phyloP scores from a whole-genome alignment of 148 eudicot genomes.

The Fagopyrum tataricum region DNA sequence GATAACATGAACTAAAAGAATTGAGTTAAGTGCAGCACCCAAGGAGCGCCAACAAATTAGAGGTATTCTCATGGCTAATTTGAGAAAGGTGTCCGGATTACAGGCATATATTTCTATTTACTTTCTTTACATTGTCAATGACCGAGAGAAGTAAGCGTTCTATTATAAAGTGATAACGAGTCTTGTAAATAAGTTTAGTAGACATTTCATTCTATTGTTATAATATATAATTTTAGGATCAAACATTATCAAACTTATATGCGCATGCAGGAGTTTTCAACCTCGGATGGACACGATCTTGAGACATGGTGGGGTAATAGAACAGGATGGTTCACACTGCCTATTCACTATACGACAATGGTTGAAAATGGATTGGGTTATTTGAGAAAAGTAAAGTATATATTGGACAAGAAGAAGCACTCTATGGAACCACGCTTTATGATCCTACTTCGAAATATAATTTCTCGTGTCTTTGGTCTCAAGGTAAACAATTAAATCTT shows the following conservation, averaged over 20 bases:
- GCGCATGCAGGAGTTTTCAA: too few species aligned
- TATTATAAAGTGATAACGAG: too few species aligned
- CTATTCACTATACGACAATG: not conserved
- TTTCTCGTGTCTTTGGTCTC: not conserved
- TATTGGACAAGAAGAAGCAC: slow-evolving; percentile 20
- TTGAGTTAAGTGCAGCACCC: not conserved
- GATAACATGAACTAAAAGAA: slow-evolving; percentile 3
- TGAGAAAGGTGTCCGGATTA: slow-evolving; percentile 13
- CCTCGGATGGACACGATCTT: too few species aligned
- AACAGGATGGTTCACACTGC: slow-evolving; percentile 11
- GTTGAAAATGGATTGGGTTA: slow-evolving; percentile 9
- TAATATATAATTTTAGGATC: too few species aligned
- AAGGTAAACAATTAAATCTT: not conserved
- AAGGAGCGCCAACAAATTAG: slow-evolving; percentile 21
- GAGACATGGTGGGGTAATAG: slow-evolving; percentile 18
- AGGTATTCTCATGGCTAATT: slow-evolving; percentile 16
- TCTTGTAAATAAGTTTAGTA: too few species aligned
- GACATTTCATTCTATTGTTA: too few species aligned
- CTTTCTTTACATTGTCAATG: too few species aligned
- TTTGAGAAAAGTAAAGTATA: slow-evolving; percentile 14
- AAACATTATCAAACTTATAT: too few species aligned
- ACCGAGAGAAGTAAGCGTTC: too few species aligned
- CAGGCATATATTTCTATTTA: slow-evolving; percentile 12
- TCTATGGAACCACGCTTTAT: slow-evolving; percentile 18
- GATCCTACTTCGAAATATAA: not conserved